Base-by-base conservation (phyloP, 495 filamentous ascomycete genomes). In the Bombardia bombarda region DNA sequence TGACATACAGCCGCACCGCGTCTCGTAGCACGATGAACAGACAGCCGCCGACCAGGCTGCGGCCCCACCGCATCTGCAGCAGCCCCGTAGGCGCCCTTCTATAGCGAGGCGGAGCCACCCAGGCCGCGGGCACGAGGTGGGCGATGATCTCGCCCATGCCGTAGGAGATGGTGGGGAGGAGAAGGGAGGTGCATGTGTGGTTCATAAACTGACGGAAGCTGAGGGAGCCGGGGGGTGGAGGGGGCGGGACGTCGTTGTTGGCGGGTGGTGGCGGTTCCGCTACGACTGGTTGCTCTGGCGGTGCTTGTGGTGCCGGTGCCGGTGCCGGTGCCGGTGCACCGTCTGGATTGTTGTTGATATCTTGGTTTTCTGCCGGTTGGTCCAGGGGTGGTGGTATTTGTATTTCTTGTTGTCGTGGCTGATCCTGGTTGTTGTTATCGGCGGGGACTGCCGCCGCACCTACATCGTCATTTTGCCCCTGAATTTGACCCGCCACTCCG, bases 21-120 rank as follows among this genome's bases (percentile, higher is more conserved):
- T 94, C 87, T 51, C 83, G 85, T 6, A 89, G 56, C 17, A 89
- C 75, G 34, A 90, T 79, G 49, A 86, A 89, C 33, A 86, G 66
- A 58, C 85, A 90, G 0, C 87, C 87, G 10, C 87, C 87, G 5
- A 85, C 72, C 2, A 92, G 68, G 50, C 83, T 92, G 38, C 87
- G 73, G 7, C 86, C 87, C 82, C 87, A 92, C 19, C 74, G 70
- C 32, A 74, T 68, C 54, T 90, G 85, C 21, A 94, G 64, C 17
- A 90, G 65, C 1, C 86, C 81, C 7, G 72, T 64, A 0, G 37
- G 40, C n/a, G 34, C 10, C 28, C 3, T 12, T 6, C 35, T 2
- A 4, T 26, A 7, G 30, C 46, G 7, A 3, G 66, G 69, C 1
- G 68, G 62, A 0, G 69, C 68, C 4, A 77, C 78, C 77, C 82